Conservation (phyloP, 2,329 filamentous ascomycete genomes). For the Drechmeria coniospora region DNA sequence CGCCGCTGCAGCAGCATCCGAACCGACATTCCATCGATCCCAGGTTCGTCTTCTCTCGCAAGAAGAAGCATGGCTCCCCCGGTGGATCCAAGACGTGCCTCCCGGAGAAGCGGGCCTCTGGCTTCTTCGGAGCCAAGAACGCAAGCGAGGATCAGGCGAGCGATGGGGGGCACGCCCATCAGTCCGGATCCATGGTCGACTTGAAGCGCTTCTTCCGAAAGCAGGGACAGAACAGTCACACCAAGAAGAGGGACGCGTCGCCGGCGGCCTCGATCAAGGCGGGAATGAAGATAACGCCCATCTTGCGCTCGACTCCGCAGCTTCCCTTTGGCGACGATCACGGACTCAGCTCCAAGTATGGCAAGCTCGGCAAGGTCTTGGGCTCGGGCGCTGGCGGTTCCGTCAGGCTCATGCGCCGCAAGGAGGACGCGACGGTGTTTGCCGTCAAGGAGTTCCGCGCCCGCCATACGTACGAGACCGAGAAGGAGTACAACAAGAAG, state of each 20-base stretch:
- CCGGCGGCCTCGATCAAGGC: conserved; percentile 41
- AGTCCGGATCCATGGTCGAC: conserved; percentile 80
- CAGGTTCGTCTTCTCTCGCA: conserved; percentile 68
- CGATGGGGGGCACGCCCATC: conserved; percentile 12
- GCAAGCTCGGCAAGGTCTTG: conserved; percentile 85
- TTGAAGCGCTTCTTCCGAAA: conserved; percentile 94
- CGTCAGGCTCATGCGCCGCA: conserved; percentile 84
- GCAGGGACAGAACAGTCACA: conserved; percentile 50
- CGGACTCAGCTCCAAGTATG: conserved; percentile 78
- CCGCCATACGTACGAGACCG: conserved; percentile 80
- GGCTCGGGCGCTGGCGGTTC: conserved; percentile 91
- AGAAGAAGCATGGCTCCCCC: conserved; percentile 50
- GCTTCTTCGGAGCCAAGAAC: conserved; percentile 19
- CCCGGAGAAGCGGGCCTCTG: conserved; percentile 38
- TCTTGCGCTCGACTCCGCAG: conserved; percentile 36
- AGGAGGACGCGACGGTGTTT: conserved; percentile 83
- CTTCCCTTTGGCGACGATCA: conserved; percentile 93
- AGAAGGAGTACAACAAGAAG: conserved; percentile 95
- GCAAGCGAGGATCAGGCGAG: conserved; percentile 18
- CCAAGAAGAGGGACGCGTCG: conserved; percentile 52
- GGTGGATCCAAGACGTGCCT: conserved; percentile 35
- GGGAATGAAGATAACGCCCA: conserved; percentile 30
- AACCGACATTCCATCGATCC: conserved; percentile 53
- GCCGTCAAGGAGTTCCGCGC: conserved; percentile 95
- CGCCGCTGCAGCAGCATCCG: conserved; percentile 49